Percentiles rank a stretch among this genome's conserved stretches.
Evolutionary conservation across 208 protist genomes (phyloP).

Genomic region (Trypanosoma avium): DNA sequence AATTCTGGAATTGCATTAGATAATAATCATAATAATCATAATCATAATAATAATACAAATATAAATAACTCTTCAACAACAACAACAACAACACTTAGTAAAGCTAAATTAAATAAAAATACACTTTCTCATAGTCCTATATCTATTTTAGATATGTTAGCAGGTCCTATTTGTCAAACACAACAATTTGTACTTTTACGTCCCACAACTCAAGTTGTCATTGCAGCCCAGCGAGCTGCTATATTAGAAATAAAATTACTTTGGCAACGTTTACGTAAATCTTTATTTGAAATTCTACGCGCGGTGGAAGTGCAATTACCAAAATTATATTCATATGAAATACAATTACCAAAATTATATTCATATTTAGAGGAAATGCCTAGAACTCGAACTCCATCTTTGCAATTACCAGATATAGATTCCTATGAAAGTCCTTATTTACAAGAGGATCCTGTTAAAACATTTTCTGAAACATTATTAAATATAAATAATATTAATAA

Average conservation of each 20-base stretch:
- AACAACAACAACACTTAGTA: background rate
- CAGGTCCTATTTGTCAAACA: constrained; percentile 51
- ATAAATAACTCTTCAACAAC: background rate
- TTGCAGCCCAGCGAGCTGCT: constrained; percentile 34
- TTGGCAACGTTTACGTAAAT: constrained; percentile 48
- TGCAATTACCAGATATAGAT: constrained; percentile 36
- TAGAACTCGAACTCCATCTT: background rate
- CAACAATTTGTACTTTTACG: constrained; percentile 54
- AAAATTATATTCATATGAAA: constrained; percentile 6
- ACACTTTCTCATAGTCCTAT: constrained; percentile 51
- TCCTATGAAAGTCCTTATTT: constrained; percentile 48
- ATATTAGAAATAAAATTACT: constrained; percentile 41
- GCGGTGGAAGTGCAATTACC: constrained; percentile 42
- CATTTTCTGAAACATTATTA: background rate
- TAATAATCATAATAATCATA: background rate
- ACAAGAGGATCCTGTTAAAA: constrained; percentile 7
- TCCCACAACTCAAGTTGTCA: constrained; percentile 32
- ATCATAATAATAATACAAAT: too few species aligned
- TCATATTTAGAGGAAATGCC: background rate
- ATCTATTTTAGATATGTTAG: constrained; percentile 37
- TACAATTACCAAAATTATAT: background rate
- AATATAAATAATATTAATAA: background rate
- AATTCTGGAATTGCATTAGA: background rate
- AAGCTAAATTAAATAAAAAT: constrained; percentile 28
- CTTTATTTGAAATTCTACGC: constrained; percentile 31